phyloP scores from a whole-genome alignment of 73 alveolate genomes.

The Tetrahymena borealis region DNA sequence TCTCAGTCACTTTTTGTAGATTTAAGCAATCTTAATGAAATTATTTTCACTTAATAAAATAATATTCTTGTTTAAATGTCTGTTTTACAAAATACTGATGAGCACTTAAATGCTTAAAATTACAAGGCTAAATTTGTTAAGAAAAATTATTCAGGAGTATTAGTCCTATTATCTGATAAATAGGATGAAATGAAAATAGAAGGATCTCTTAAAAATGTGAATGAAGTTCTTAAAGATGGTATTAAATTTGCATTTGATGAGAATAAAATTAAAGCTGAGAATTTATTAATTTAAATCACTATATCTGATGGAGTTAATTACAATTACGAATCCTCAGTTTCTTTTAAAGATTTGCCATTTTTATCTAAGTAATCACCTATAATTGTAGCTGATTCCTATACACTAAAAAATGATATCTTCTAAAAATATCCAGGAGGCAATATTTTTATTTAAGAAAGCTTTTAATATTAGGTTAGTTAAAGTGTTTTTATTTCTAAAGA shows the following conservation, averaged over 20 bases:
- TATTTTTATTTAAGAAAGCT: background rate
- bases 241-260: background rate
- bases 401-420: background rate
- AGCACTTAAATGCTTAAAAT: no score
- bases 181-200: no score
- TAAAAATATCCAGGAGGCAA: background rate
- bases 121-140: no score
- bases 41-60: no score
- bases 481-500: background rate
- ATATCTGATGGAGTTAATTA: background rate
- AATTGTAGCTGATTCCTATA: background rate
- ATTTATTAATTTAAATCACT: background rate
- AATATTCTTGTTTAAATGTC: no score
- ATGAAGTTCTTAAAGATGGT: no score
- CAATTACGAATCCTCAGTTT: background rate
- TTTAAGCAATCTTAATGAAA: no score
- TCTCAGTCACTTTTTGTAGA: no score
- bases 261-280: background rate
- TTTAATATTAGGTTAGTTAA: background rate
- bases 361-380: background rate
- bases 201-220: no score
- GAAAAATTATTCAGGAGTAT: no score
- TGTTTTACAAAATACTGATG: no score
- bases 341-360: background rate
- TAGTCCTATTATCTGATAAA: no score